These are phyloP conservation scores for Nigrograna mackinnonii DNA, from an alignment of 2,329 filamentous ascomycete species.

Conservation along the genomic window DNA sequence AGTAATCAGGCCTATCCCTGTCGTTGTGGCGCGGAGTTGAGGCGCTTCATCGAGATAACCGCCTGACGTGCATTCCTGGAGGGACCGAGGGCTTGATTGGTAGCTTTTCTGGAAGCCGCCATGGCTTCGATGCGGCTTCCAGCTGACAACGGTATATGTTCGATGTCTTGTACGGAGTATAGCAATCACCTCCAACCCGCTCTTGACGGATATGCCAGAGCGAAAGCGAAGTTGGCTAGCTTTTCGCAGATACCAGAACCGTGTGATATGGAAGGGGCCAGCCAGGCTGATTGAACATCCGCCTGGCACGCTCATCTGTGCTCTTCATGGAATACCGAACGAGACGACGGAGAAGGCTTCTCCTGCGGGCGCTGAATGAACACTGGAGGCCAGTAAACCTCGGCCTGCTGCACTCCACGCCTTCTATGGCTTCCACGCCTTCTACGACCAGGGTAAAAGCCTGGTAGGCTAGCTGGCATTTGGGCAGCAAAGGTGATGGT, in stretches of 20 bases:
- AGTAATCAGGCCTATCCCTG: slow-evolving; percentile 12
- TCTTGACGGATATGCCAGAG: too few species aligned
- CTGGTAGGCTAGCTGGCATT: slow-evolving; percentile 16
- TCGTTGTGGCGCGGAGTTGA: slow-evolving; percentile 15
- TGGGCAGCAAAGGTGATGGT: slow-evolving; percentile 28
- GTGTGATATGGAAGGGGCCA: not conserved
- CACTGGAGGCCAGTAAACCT: slow-evolving; percentile 5
- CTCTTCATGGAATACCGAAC: too few species aligned
- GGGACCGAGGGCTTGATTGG: slow-evolving; percentile 5
- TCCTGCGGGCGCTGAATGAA: not conserved
- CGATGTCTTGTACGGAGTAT: too few species aligned
- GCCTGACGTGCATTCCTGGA: slow-evolving; percentile 12
- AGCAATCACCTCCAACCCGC: too few species aligned
- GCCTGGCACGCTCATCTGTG: too few species aligned
- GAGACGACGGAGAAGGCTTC: too few species aligned
- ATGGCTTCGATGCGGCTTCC: too few species aligned
- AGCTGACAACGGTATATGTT: too few species aligned
- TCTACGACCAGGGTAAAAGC: slow-evolving; percentile 16
- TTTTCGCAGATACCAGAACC: not conserved
- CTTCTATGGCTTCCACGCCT: slow-evolving; percentile 22
- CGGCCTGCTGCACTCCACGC: slow-evolving; percentile 22
- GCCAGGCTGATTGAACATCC: not conserved
- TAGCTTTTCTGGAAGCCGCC: slow-evolving; percentile 11
- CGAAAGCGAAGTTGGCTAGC: not conserved
- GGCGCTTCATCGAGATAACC: slow-evolving; percentile 17